These are phyloP conservation scores for Aegilops longissima DNA, from an alignment of 176 grass and related monocot species.

Conservation along the genomic window DNA sequence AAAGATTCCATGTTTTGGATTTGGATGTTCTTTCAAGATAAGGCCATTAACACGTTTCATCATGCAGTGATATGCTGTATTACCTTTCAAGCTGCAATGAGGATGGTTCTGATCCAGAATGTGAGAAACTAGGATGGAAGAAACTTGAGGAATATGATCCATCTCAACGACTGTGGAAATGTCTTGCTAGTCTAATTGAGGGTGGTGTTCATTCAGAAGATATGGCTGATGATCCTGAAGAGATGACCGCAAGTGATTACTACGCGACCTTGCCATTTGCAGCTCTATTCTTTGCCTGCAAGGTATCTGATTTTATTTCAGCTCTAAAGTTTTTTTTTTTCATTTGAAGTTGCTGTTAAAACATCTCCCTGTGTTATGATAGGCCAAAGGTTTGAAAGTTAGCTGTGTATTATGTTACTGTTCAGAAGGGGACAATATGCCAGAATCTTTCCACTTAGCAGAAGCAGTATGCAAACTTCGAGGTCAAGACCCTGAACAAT, in stretches of 20 bases:
- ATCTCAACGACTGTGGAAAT: constrained; percentile 61
- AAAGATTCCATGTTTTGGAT: background rate
- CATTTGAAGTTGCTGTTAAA: constrained; percentile 4
- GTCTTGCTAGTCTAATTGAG: constrained; percentile 54
- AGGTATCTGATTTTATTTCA: constrained; percentile 56
- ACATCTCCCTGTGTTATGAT: constrained; percentile 13
- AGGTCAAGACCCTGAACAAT: constrained; percentile 58
- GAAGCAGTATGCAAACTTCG: constrained; percentile 68
- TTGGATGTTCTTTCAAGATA: background rate
- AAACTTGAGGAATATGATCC: constrained; percentile 81
- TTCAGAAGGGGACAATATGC: constrained; percentile 94
- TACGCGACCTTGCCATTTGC: constrained; percentile 72
- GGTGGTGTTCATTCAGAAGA: constrained; percentile 56
- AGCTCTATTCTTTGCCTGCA: constrained; percentile 63
- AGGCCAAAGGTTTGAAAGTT: constrained; percentile 86
- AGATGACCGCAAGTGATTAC: constrained; percentile 61
- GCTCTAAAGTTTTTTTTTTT: background rate
- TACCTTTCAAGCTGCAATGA: constrained; percentile 69
- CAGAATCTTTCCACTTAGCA: constrained; percentile 88
- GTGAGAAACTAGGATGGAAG: constrained; percentile 79
- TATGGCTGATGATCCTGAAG: constrained; percentile 44
- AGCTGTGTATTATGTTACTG: constrained; percentile 89
- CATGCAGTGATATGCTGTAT: constrained; percentile 73
- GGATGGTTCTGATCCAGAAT: constrained; percentile 74
- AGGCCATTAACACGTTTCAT: background rate